Percentiles rank a stretch among this genome's conserved stretches.
Evolutionary conservation across 306 rosid species (phyloP).

Genomic region (Cicer cuneatum): DNA sequence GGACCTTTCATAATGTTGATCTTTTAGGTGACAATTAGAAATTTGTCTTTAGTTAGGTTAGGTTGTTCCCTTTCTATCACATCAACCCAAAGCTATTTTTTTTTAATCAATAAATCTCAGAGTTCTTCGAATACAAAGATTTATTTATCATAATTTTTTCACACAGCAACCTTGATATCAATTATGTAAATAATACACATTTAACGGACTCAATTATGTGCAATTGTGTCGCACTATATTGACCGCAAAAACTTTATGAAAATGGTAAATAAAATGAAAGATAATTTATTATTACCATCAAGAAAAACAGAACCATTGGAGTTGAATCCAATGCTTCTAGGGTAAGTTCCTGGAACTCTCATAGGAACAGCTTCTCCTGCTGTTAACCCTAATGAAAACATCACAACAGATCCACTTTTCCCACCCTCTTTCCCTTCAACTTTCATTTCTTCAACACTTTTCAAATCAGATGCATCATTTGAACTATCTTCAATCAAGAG

Average conservation of each 20-base stretch:
- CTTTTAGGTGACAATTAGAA: constrained; percentile 31
- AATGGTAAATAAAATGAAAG: constrained; percentile 31
- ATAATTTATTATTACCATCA: constrained; percentile 65
- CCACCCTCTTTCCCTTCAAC: constrained; percentile 50
- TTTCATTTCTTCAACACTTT: constrained; percentile 59
- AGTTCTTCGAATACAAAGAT: not conserved
- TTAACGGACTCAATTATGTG: not conserved
- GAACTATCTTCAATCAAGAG: constrained; percentile 61
- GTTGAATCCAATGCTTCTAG: constrained; percentile 87
- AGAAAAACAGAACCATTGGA: constrained; percentile 83
- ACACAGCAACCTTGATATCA: not conserved
- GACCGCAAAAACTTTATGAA: constrained; percentile 1
- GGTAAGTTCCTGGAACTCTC: constrained; percentile 73
- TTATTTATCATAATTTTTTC: too few relatives aligned
- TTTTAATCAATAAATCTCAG: not conserved
- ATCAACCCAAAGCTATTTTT: constrained; percentile 13
- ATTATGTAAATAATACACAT: not conserved
- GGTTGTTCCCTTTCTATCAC: constrained; percentile 32
- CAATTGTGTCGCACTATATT: too few relatives aligned
- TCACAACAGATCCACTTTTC: constrained; percentile 49
- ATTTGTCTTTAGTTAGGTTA: constrained; percentile 31
- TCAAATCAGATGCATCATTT: constrained; percentile 44
- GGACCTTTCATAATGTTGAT: constrained; percentile 36
- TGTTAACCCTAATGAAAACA: constrained; percentile 75
- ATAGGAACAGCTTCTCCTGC: constrained; percentile 62